Percentiles rank a stretch among this genome's conserved stretches.
These are phyloP conservation scores for Ceratocystis alfenasii DNA, from an alignment of 2,329 filamentous ascomycete genomes.

Conservation along the genomic window DNA sequence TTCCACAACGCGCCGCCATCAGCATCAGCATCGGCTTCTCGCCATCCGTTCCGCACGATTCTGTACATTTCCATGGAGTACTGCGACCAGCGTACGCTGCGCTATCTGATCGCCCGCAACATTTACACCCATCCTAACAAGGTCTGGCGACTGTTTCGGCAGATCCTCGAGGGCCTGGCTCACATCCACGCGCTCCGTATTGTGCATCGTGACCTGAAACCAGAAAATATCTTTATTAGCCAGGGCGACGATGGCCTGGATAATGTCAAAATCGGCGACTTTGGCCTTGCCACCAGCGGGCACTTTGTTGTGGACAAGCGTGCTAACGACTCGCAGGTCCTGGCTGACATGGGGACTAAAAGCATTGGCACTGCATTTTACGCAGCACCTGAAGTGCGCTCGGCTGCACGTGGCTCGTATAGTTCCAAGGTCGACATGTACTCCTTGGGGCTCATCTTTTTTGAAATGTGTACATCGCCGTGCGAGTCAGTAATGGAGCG, in stretches of 20 bases:
- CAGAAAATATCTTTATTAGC: slow-evolving; percentile 88
- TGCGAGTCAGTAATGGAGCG: slow-evolving; percentile 54
- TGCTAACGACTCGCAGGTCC: slow-evolving; percentile 24
- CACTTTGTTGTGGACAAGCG: slow-evolving; percentile 55
- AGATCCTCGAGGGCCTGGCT: slow-evolving; percentile 76
- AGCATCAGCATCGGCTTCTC: not conserved
- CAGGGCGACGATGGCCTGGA: slow-evolving; percentile 58
- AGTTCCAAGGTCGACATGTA: slow-evolving; percentile 98
- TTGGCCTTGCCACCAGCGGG: slow-evolving; percentile 83
- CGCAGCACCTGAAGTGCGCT: slow-evolving; percentile 81
- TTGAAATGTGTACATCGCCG: slow-evolving; percentile 79
- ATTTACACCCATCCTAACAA: slow-evolving; percentile 64
- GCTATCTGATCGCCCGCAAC: slow-evolving; percentile 70
- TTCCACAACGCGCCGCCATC: slow-evolving; percentile 30
- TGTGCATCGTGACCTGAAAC: slow-evolving; percentile 91
- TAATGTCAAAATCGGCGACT: slow-evolving; percentile 92
- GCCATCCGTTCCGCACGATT: slow-evolving; percentile 49
- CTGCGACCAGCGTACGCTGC: slow-evolving; percentile 85
- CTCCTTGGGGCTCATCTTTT: slow-evolving; percentile 92
- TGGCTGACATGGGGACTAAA: slow-evolving; percentile 52
- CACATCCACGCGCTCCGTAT: slow-evolving; percentile 87
- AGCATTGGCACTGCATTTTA: slow-evolving; percentile 75
- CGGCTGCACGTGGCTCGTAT: slow-evolving; percentile 62
- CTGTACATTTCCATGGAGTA: slow-evolving; percentile 99
- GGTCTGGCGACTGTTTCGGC: slow-evolving; percentile 80